Percentiles rank a stretch among this genome's conserved stretches.
These are phyloP conservation scores for Leccinum ochraceum DNA, from an alignment of 768 basidiomycete species.

Conservation along the genomic window DNA sequence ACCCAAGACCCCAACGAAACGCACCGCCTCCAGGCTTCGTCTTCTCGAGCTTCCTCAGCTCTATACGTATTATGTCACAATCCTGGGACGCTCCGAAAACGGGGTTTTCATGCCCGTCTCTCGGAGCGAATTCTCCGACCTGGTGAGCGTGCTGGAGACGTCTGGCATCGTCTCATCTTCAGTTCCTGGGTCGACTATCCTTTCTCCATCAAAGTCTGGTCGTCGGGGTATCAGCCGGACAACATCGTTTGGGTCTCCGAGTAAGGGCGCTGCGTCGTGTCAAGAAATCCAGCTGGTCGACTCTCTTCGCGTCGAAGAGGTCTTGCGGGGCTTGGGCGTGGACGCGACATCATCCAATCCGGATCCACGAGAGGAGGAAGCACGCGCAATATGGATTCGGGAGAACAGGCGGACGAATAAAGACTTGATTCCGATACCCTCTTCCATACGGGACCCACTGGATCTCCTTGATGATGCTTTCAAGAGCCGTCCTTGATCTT, in stretches of 20 bases:
- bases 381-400: slow-evolving; percentile 42
- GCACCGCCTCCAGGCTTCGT: slow-evolving; percentile 39
- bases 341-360: slow-evolving; percentile 18
- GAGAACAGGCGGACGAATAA: slow-evolving; percentile 40
- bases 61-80: slow-evolving; percentile 59
- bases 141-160: slow-evolving; percentile 72
- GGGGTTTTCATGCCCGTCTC: slow-evolving; percentile 62
- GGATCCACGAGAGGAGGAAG: slow-evolving; percentile 46
- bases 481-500: slow-evolving; percentile 29
- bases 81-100: slow-evolving; percentile 57
- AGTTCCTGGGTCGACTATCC: slow-evolving; percentile 33
- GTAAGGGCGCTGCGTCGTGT: slow-evolving; percentile 27
- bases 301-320: slow-evolving; percentile 67
- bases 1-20: slow-evolving; percentile 52
- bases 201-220: slow-evolving; percentile 47
- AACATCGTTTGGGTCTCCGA: slow-evolving; percentile 50
- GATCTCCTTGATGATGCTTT: slow-evolving; percentile 35
- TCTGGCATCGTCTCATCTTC: slow-evolving; percentile 55
- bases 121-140: slow-evolving; percentile 74
- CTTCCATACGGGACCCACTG: slow-evolving; percentile 3
- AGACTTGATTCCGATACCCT: slow-evolving; percentile 32
- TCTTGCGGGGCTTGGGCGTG: slow-evolving; percentile 65
- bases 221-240: slow-evolving; percentile 59
- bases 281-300: slow-evolving; percentile 56
- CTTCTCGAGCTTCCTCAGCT: slow-evolving; percentile 61